Percentiles rank a stretch among this genome's conserved stretches.
phyloP scores from a whole-genome alignment of 2,329 filamentous ascomycete genomes.

The Phialophora macrospora region DNA sequence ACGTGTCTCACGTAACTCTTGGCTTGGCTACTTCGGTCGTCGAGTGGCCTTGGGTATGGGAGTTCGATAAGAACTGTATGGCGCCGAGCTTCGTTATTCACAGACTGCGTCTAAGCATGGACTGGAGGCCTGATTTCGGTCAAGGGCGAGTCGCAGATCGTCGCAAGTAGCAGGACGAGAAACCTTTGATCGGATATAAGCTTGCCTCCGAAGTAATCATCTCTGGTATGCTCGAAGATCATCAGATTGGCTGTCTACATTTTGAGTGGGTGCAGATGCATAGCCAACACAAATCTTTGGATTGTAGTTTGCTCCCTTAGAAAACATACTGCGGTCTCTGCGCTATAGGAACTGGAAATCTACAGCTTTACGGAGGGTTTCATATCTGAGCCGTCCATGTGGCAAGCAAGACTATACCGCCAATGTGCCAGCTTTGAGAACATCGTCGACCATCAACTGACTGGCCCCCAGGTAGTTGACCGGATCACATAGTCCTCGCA shows the following conservation, averaged over 20 bases:
- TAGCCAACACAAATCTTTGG: too few relatives aligned
- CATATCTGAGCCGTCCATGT: background rate
- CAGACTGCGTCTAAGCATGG: background rate
- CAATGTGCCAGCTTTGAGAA: conserved; percentile 10
- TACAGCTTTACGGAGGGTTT: background rate
- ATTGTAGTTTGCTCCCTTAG: background rate
- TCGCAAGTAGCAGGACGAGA: background rate
- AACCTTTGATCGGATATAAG: background rate
- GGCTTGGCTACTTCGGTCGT: too few relatives aligned
- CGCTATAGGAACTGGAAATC: background rate
- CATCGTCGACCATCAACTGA: conserved; percentile 35
- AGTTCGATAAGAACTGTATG: too few relatives aligned
- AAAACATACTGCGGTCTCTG: background rate
- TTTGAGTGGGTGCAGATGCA: too few relatives aligned
- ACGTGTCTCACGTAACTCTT: too few relatives aligned
- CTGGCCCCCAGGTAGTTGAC: conserved; percentile 50
- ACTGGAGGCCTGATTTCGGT: background rate
- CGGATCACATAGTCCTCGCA: conserved; percentile 62
- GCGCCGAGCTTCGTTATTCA: background rate
- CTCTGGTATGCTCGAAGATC: background rate
- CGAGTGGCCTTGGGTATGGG: too few relatives aligned
- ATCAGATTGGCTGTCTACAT: background rate
- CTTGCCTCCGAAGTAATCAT: background rate
- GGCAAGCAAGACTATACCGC: background rate
- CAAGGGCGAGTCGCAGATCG: background rate